Evolutionary conservation across 1,284 basidiomycete species (phyloP).

Genomic region (Acaromyces ingoldii): DNA sequence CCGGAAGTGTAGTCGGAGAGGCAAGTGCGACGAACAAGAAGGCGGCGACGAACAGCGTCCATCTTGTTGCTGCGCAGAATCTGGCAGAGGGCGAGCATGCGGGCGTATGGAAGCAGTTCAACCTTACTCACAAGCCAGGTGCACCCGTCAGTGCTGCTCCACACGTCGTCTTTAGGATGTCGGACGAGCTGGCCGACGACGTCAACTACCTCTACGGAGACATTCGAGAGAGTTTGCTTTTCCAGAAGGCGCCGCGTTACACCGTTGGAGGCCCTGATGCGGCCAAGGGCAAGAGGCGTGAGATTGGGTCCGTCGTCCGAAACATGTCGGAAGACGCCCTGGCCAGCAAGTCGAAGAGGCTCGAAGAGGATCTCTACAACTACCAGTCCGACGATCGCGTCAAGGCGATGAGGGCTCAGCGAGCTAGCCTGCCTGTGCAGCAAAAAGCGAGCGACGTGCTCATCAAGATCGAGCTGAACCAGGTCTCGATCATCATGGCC

Average conservation of each 20-base stretch:
- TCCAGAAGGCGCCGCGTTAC: conserved; percentile 23
- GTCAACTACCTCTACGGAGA: conserved; percentile 66
- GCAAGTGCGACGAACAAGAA: conserved; percentile 72
- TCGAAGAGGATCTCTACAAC: conserved; percentile 59
- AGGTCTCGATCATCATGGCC: conserved; percentile 89
- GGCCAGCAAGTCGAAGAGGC: conserved; percentile 60
- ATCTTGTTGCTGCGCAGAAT: conserved; percentile 80
- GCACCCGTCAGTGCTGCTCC: conserved; percentile 58
- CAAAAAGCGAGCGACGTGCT: conserved; percentile 43
- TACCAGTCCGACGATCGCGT: conserved; percentile 66
- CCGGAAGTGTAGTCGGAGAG: conserved; percentile 72
- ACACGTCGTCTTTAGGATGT: conserved; percentile 68
- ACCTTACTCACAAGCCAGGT: conserved; percentile 45
- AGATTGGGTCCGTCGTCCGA: no score
- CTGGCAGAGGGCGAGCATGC: conserved; percentile 78
- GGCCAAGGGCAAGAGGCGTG: no score
- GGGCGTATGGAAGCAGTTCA: conserved; percentile 71
- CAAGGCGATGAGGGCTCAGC: conserved; percentile 65
- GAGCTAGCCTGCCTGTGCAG: conserved; percentile 67
- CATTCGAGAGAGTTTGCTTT: conserved; percentile 56
- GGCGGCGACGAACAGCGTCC: conserved; percentile 67
- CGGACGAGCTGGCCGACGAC: conserved; percentile 66
- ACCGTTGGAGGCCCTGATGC: conserved; percentile 11
- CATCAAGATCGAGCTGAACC: conserved; percentile 68
- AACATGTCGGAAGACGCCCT: conserved; percentile 43